These are phyloP conservation scores for Tillandsia fasciculata DNA, from an alignment of 176 grass and related monocot genomes.

Conservation along the genomic window DNA sequence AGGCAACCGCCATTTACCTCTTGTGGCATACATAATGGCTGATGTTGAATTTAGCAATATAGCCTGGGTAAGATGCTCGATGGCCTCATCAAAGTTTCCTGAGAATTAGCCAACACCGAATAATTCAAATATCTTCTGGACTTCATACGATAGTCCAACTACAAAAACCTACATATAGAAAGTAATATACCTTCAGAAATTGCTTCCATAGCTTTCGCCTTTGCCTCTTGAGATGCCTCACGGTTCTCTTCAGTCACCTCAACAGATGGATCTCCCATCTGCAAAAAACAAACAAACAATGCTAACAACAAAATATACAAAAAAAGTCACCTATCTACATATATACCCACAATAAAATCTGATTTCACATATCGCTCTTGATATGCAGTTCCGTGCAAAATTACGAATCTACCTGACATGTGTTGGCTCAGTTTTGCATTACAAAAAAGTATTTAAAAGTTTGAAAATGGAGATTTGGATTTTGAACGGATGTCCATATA, in stretches of 20 bases:
- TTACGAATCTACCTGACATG: too few relatives aligned
- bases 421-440: too few relatives aligned
- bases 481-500: too few relatives aligned
- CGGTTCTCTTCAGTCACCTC: slow-evolving; percentile 88
- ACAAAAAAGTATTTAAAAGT: too few relatives aligned
- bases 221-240: slow-evolving; percentile 77
- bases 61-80: slow-evolving; percentile 85
- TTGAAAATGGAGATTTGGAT: too few relatives aligned
- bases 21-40: slow-evolving; percentile 92
- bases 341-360: too few relatives aligned
- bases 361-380: too few relatives aligned
- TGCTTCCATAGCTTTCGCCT: slow-evolving; percentile 74
- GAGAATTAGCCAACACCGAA: slow-evolving; percentile 4
- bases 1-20: slow-evolving; percentile 31
- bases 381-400: too few relatives aligned
- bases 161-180: background rate
- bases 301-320: background rate
- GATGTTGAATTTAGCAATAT: slow-evolving; percentile 80
- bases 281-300: slow-evolving; percentile 10
- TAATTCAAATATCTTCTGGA: background rate
- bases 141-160: background rate
- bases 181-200: slow-evolving; percentile 62
- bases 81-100: slow-evolving; percentile 76
- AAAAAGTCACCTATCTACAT: background rate
- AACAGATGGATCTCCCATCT: slow-evolving; percentile 78